Evolutionary conservation across 805 yeast species (phyloP).

Genomic region (Zygotorulaspora chibaensis): DNA sequence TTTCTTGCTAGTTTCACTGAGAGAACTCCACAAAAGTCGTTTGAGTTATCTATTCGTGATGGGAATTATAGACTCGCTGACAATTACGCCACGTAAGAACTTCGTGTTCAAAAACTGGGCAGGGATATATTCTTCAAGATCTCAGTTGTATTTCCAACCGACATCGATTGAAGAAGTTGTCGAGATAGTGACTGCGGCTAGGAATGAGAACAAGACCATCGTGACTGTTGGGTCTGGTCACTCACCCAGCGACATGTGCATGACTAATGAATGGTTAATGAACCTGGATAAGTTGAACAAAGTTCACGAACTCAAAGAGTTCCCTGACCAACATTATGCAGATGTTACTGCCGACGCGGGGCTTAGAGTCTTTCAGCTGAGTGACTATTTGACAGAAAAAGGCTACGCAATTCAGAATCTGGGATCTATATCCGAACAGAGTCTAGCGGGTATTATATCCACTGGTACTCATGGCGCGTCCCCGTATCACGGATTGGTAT

Average conservation of each 20-base stretch:
- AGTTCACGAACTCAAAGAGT: conserved; percentile 47
- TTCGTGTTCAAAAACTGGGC: conserved; percentile 66
- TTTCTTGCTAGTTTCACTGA: neutral
- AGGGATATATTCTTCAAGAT: conserved; percentile 72
- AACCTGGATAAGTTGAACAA: conserved; percentile 71
- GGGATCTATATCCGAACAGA: conserved; percentile 92
- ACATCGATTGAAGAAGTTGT: conserved; percentile 60
- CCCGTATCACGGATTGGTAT: conserved; percentile 84
- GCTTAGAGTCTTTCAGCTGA: conserved; percentile 68
- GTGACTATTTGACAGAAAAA: conserved; percentile 54
- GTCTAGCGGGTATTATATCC: conserved; percentile 90
- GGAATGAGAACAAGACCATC: conserved; percentile 53
- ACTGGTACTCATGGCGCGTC: conserved; percentile 98
- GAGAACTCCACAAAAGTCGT: neutral
- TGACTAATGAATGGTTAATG: conserved; percentile 84
- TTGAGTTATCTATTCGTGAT: conserved; percentile 1
- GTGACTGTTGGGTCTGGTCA: conserved; percentile 92
- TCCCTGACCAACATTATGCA: conserved; percentile 61
- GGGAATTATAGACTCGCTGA: conserved; percentile 7
- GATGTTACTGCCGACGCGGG: conserved; percentile 97
- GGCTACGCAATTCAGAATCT: conserved; percentile 83
- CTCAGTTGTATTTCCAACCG: conserved; percentile 80
- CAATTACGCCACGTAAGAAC: conserved; percentile 29
- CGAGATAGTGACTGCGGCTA: conserved; percentile 63
- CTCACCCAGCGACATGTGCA: conserved; percentile 87